These are phyloP conservation scores for Phialophora expanda DNA, from an alignment of 2,329 filamentous ascomycete genomes.

Conservation along the genomic window DNA sequence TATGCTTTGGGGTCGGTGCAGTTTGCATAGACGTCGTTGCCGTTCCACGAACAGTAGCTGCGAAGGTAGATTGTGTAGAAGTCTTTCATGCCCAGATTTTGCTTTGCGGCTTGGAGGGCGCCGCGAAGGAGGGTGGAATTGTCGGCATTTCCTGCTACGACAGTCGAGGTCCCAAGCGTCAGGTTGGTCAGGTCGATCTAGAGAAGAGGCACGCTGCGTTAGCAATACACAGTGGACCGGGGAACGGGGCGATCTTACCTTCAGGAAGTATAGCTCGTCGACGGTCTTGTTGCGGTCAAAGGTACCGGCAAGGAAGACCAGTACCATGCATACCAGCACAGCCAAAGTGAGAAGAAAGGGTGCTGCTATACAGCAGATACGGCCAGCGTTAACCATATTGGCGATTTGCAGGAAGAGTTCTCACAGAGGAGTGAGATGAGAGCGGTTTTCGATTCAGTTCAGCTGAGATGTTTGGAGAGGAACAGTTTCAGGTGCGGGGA, in stretches of 20 bases:
- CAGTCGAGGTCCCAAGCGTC: constrained; percentile 53
- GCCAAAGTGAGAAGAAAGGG: constrained; percentile 82
- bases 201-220: constrained; percentile 51
- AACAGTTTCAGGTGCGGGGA: constrained; percentile 17
- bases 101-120: constrained; percentile 47
- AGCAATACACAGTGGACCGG: not conserved
- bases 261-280: constrained; percentile 62
- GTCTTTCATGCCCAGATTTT: constrained; percentile 67
- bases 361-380: constrained; percentile 84
- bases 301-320: constrained; percentile 64
- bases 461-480: constrained; percentile 18
- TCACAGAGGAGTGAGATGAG: constrained; percentile 9
- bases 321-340: constrained; percentile 70
- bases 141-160: constrained; percentile 43
- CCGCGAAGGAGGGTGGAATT: constrained; percentile 44
- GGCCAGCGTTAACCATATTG: constrained; percentile 72
- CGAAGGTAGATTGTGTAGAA: constrained; percentile 83
- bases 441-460: constrained; percentile 2
- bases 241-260: constrained; percentile 43
- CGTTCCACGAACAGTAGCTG: constrained; percentile 77
- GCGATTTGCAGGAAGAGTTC: not conserved
- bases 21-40: constrained; percentile 58
- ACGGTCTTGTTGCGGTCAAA: constrained; percentile 55
- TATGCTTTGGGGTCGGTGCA: constrained; percentile 75
- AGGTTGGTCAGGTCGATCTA: constrained; percentile 67